A percentile compares a stretch with the other conserved stretches of the same genome.
These are phyloP conservation scores for Penicillium malachiteum DNA, from an alignment of 495 filamentous ascomycete species.

Conservation along the genomic window DNA sequence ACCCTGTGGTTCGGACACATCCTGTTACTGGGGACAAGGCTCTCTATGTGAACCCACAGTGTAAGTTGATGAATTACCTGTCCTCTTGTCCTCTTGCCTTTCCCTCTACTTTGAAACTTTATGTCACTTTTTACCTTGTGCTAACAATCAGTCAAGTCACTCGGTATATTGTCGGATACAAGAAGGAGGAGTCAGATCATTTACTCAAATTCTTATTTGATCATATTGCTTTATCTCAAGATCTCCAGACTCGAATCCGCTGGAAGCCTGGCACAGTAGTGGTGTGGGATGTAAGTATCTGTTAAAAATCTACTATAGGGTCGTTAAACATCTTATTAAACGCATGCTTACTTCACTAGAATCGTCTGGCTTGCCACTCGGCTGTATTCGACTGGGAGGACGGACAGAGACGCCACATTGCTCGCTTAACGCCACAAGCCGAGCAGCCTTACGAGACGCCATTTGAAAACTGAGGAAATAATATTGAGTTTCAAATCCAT, in stretches of 20 bases:
- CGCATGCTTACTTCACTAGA: slow-evolving; percentile 34
- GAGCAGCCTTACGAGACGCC: slow-evolving; percentile 67
- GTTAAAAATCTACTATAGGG: too few species aligned
- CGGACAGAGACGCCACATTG: slow-evolving; percentile 76
- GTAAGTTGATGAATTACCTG: slow-evolving; percentile 49
- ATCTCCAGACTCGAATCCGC: slow-evolving; percentile 57
- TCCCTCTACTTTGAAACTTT: neutral
- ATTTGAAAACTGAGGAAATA: slow-evolving; percentile 48
- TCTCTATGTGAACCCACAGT: slow-evolving; percentile 81
- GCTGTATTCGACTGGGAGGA: slow-evolving; percentile 80
- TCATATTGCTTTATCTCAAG: slow-evolving; percentile 58
- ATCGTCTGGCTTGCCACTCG: slow-evolving; percentile 74
- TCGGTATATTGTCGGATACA: slow-evolving; percentile 61
- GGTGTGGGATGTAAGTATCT: slow-evolving; percentile 56
- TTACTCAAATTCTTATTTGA: slow-evolving; percentile 66
- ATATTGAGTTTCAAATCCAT: neutral
- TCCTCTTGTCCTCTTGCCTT: neutral
- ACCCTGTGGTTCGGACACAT: slow-evolving; percentile 63
- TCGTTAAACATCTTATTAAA: too few species aligned
- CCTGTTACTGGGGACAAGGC: slow-evolving; percentile 72
- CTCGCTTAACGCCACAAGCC: slow-evolving; percentile 81
- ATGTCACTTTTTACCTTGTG: neutral
- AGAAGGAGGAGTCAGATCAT: slow-evolving; percentile 65
- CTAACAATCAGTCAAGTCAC: slow-evolving; percentile 43
- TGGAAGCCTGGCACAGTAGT: slow-evolving; percentile 60